Percentiles rank a stretch among this genome's conserved stretches.
Conservation (phyloP, 345 rosid genomes). For the Rhizophora apiculata region DNA sequence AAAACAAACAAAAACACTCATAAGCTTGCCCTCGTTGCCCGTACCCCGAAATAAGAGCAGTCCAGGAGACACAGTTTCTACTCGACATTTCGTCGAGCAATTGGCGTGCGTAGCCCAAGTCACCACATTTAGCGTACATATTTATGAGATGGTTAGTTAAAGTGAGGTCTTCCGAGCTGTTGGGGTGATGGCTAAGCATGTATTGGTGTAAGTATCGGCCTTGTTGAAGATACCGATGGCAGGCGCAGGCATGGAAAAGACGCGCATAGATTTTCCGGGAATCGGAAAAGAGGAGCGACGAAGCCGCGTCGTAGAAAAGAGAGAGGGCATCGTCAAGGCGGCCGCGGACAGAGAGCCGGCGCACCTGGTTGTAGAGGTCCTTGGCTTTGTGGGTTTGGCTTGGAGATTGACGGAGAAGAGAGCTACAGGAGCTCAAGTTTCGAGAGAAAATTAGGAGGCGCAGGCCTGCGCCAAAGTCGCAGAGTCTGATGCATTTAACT, state of each 20-base stretch:
- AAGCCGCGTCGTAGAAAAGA: slow-evolving; percentile 36
- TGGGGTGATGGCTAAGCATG: slow-evolving; percentile 36
- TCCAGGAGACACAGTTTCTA: slow-evolving; percentile 78
- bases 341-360: slow-evolving; percentile 33
- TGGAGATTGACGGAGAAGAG: not conserved
- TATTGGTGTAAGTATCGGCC: slow-evolving; percentile 54
- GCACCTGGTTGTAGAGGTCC: slow-evolving; percentile 26
- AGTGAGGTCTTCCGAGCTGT: slow-evolving; percentile 25
- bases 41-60: slow-evolving; percentile 68
- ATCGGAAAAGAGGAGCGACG: slow-evolving; percentile 23
- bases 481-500: not conserved
- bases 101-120: slow-evolving; percentile 38
- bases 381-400: slow-evolving; percentile 1
- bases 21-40: slow-evolving; percentile 44
- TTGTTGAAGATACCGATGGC: slow-evolving; percentile 44
- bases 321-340: slow-evolving; percentile 47
- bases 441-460: slow-evolving; percentile 20
- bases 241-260: slow-evolving; percentile 69
- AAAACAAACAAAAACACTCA: slow-evolving; percentile 50
- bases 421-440: slow-evolving; percentile 9
- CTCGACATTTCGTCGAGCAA: slow-evolving; percentile 66
- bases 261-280: slow-evolving; percentile 45
- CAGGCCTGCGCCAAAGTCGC: slow-evolving; percentile 25
- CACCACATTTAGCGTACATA: slow-evolving; percentile 65
- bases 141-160: slow-evolving; percentile 60